phyloP scores from a whole-genome alignment of 2,329 filamentous ascomycete species.

The Cylindrodendrum hubeiense region DNA sequence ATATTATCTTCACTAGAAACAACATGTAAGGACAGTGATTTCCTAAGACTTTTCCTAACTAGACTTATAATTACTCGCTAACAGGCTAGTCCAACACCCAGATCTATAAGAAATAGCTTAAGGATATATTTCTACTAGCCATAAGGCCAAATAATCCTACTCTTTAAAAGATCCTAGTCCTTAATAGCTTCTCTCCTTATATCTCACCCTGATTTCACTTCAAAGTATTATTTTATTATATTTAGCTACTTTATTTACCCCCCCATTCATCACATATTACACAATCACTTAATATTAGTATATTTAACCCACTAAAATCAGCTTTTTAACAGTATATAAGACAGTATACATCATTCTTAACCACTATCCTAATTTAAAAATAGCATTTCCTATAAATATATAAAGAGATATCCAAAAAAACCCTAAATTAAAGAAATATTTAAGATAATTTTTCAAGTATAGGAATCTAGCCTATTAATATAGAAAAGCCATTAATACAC shows the following conservation, averaged over 20 bases:
- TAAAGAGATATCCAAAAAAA: background rate
- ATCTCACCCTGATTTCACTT: background rate
- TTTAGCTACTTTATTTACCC: background rate
- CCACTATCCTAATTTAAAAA: background rate
- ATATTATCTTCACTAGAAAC: conserved; percentile 2
- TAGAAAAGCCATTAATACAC: too few relatives aligned
- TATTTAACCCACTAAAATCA: background rate
- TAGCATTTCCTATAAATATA: background rate
- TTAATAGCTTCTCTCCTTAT: background rate
- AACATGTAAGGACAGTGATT: conserved; percentile 6
- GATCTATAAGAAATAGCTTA: conserved; percentile 4
- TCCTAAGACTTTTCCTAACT: background rate
- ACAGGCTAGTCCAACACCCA: background rate
- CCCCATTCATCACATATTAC: conserved; percentile 5
- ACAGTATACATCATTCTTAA: background rate
- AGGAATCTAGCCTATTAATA: too few relatives aligned
- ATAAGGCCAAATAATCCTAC: background rate
- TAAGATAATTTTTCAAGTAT: too few relatives aligned
- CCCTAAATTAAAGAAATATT: too few relatives aligned
- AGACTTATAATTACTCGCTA: background rate
- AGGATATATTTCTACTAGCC: background rate
- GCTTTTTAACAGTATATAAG: background rate
- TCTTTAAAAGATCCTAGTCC: background rate
- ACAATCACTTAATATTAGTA: background rate
- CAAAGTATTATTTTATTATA: background rate